These are phyloP conservation scores for Boletus rubescentipes DNA, from an alignment of 768 basidiomycete genomes.

Conservation along the genomic window DNA sequence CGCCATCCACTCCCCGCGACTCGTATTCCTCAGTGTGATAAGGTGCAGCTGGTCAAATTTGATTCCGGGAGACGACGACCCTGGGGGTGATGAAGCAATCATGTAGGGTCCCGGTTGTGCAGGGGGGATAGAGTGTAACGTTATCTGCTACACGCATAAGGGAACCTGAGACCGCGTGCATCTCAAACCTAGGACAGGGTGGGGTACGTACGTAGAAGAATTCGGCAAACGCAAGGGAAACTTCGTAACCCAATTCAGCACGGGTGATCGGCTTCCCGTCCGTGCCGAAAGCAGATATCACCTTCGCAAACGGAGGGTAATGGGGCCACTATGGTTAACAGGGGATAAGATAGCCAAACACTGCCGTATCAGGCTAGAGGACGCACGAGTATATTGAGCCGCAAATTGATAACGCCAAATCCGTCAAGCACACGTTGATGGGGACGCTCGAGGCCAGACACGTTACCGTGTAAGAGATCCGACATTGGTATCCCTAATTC, in stretches of 20 bases:
- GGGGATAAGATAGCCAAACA: background rate
- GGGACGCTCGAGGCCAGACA: conserved; percentile 19
- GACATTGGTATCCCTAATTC: conserved; percentile 25
- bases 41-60: conserved; percentile 24
- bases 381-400: conserved; percentile 26
- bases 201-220: conserved; percentile 26
- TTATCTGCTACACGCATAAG: conserved; percentile 17
- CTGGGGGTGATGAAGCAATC: conserved; percentile 12
- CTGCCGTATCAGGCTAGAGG: background rate
- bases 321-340: conserved; percentile 24
- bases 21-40: conserved; percentile 27
- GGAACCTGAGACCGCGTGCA: conserved; percentile 2
- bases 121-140: conserved; percentile 9
- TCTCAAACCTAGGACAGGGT: background rate
- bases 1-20: conserved; percentile 28
- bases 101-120: conserved; percentile 19
- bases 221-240: conserved; percentile 30
- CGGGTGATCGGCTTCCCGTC: conserved; percentile 21
- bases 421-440: conserved; percentile 24
- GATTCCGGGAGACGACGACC: conserved; percentile 18
- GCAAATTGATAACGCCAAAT: conserved; percentile 13
- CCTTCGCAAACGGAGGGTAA: conserved; percentile 24
- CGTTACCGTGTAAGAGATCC: conserved; percentile 23
- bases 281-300: conserved; percentile 22
- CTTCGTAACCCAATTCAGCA: conserved; percentile 27